Evolutionary conservation across 1,284 basidiomycete genomes (phyloP).

Genomic region (Coniferiporia weirii): DNA sequence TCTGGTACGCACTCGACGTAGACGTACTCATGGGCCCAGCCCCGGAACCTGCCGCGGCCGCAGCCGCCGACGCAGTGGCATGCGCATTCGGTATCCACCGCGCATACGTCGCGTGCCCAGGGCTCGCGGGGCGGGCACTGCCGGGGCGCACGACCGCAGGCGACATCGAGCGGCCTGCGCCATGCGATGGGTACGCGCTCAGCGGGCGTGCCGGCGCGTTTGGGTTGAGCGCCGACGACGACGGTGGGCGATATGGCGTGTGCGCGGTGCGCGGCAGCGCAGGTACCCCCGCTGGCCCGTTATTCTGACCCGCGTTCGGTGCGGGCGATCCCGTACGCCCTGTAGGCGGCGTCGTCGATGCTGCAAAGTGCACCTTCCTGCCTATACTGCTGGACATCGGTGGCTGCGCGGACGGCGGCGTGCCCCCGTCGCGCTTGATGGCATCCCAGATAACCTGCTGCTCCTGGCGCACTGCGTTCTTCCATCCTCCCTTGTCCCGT

Average conservation of each 20-base stretch:
- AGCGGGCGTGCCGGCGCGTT: neutral
- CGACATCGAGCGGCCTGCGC: conserved; percentile 7
- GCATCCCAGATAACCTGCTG: conserved; percentile 17
- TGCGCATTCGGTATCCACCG: conserved; percentile 10
- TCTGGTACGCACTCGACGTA: too few species aligned
- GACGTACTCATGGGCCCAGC: too few species aligned
- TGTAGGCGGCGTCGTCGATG: too few species aligned
- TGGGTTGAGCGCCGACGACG: too few species aligned
- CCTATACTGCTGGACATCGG: neutral
- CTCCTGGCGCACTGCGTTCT: conserved; percentile 9
- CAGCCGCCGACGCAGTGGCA: neutral
- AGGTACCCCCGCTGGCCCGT: neutral
- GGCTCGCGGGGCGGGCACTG: conserved; percentile 14
- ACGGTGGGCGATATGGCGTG: neutral
- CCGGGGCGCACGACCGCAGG: conserved; percentile 4
- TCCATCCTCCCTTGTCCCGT: neutral
- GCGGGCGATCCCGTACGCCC: too few species aligned
- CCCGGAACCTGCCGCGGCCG: too few species aligned
- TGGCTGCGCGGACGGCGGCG: neutral
- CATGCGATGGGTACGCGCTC: conserved; percentile 1
- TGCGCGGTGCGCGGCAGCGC: conserved; percentile 13
- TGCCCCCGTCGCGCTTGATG: neutral
- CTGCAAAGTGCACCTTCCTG: conserved; percentile 14
- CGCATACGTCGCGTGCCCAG: conserved; percentile 4
- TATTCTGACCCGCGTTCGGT: too few species aligned